Evolutionary conservation across 129 eudicot genomes (phyloP).

Genomic region (Centaurea solstitialis): DNA sequence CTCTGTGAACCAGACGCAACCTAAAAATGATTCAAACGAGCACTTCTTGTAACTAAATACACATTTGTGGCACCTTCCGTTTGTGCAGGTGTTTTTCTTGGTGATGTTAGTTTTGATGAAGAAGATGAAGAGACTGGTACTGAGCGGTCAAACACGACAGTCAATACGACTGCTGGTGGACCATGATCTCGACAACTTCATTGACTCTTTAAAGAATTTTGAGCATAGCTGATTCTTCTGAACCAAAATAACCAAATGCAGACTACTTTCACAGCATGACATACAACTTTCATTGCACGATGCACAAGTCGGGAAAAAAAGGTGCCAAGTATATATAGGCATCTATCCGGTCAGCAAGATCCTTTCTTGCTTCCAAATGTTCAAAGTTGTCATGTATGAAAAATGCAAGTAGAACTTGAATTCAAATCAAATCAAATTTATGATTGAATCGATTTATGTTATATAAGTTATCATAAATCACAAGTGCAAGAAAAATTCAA

Average conservation of each 20-base stretch:
- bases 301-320: neutral
- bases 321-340: neutral
- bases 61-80: neutral
- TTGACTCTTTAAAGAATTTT: neutral
- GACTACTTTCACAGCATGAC: slow-evolving; percentile 4
- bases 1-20: neutral
- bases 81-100: slow-evolving; percentile 21
- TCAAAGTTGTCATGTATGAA: slow-evolving; percentile 7
- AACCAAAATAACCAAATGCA: slow-evolving; percentile 3
- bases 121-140: neutral
- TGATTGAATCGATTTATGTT: slow-evolving; percentile 17
- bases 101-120: slow-evolving; percentile 18
- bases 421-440: neutral
- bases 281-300: neutral
- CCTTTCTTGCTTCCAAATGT: neutral
- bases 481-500: neutral
- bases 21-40: neutral
- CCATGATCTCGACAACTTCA: slow-evolving; percentile 18
- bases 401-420: neutral
- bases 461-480: slow-evolving; percentile 15
- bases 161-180: slow-evolving; percentile 1
- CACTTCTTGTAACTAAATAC: neutral
- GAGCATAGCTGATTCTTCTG: neutral
- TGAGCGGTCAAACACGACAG: slow-evolving; percentile 8
- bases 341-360: neutral